A percentile compares a stretch with the other conserved stretches of the same genome.
Evolutionary conservation across 2,329 filamentous ascomycete genomes (phyloP).

Genomic region (Colletotrichum graminicola): DNA sequence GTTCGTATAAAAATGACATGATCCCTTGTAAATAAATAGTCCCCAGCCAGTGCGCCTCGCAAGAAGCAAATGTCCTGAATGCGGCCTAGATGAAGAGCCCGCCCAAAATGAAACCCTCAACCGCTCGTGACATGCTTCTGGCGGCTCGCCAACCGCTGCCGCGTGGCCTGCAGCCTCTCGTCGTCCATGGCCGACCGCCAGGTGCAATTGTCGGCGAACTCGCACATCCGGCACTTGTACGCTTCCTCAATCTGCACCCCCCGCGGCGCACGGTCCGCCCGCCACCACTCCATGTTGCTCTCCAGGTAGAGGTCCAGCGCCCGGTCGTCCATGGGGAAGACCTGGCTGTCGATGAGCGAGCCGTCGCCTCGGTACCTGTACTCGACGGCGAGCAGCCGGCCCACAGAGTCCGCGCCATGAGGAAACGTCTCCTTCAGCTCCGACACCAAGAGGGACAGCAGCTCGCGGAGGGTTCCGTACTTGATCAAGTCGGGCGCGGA

Average conservation of each 20-base stretch:
- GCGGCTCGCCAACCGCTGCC: slow-evolving; percentile 23
- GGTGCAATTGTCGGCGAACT: slow-evolving; percentile 82
- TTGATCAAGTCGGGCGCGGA: slow-evolving; percentile 54
- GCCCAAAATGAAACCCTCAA: not conserved
- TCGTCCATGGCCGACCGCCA: slow-evolving; percentile 82
- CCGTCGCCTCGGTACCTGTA: slow-evolving; percentile 67
- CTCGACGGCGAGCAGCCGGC: slow-evolving; percentile 65
- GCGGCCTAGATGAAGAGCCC: fast-evolving
- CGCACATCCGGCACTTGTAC: slow-evolving; percentile 88
- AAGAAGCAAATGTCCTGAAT: not conserved
- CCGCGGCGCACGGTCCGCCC: slow-evolving; percentile 75
- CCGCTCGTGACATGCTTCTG: slow-evolving; percentile 14
- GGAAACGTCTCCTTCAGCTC: slow-evolving; percentile 68
- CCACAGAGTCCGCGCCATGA: slow-evolving; percentile 60
- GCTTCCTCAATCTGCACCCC: slow-evolving; percentile 88
- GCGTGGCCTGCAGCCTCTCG: slow-evolving; percentile 54
- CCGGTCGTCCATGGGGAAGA: slow-evolving; percentile 75
- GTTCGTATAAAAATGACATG: not conserved
- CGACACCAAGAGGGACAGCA: slow-evolving; percentile 59
- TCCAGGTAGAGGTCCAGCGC: slow-evolving; percentile 75
- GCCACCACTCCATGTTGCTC: slow-evolving; percentile 88
- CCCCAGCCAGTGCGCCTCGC: slow-evolving; percentile 11
- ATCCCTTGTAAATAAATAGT: not conserved
- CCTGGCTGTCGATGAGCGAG: slow-evolving; percentile 64
- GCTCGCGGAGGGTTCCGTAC: slow-evolving; percentile 62